Evolutionary conservation across 1,284 basidiomycete species (phyloP).

Genomic region (Thelephora terrestris): DNA sequence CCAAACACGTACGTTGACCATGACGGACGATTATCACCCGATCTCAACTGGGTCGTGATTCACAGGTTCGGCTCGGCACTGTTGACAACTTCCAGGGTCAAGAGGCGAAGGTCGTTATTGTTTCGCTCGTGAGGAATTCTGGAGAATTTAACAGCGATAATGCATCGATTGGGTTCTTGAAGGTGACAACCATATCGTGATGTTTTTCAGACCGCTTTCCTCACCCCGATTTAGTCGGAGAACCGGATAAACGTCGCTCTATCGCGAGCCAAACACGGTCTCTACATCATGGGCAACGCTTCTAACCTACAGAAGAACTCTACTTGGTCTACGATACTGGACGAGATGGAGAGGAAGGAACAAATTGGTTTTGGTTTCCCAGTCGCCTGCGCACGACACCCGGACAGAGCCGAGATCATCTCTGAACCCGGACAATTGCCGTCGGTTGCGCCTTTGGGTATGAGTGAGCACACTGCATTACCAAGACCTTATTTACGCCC

Average conservation of each 20-base stretch:
- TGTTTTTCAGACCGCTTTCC: background rate
- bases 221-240: constrained; percentile 30
- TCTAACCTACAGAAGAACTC: constrained; percentile 33
- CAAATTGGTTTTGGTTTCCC: constrained; percentile 46
- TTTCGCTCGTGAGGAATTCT: constrained; percentile 63
- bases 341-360: constrained; percentile 39
- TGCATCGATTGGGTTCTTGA: constrained; percentile 59
- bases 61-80: constrained; percentile 56
- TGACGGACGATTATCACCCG: background rate
- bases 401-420: constrained; percentile 28
- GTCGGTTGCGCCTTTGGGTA: constrained; percentile 36
- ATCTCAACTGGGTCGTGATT: background rate
- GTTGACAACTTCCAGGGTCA: constrained; percentile 73
- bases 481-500: background rate
- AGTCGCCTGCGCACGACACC: constrained; percentile 49
- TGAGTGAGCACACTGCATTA: background rate
- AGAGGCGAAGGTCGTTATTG: constrained; percentile 57
- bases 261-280: constrained; percentile 60
- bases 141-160: constrained; percentile 29
- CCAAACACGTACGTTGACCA: constrained; percentile 31
- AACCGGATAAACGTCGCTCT: constrained; percentile 61
- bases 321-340: constrained; percentile 54
- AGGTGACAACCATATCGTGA: constrained; percentile 25
- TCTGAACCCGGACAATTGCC: constrained; percentile 44
- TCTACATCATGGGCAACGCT: constrained; percentile 65